Conservation (phyloP, 2,329 filamentous ascomycete species). For the Sporothrix inflata region DNA sequence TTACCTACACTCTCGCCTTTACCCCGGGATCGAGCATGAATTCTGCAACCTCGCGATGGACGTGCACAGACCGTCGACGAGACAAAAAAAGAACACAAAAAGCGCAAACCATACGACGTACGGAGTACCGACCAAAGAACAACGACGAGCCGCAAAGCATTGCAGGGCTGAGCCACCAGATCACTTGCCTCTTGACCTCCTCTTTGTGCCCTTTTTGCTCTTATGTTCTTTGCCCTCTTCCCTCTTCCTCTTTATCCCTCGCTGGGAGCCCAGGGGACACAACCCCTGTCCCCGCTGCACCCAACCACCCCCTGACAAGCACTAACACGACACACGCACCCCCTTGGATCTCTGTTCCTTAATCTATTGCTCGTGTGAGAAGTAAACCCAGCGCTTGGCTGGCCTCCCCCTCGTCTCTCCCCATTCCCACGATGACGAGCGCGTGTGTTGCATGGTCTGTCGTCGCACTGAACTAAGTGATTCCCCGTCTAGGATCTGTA, state of each 20-base stretch:
- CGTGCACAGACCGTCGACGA: constrained; percentile 17
- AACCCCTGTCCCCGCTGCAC: constrained; percentile 13
- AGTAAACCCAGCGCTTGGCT: neutral
- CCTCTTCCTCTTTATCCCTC: neutral
- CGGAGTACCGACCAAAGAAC: neutral
- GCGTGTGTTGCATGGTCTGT: neutral
- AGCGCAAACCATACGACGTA: neutral
- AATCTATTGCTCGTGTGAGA: constrained; percentile 22
- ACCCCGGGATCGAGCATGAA: constrained; percentile 20
- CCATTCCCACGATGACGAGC: neutral
- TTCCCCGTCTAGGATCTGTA: neutral
- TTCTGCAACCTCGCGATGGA: constrained; percentile 18
- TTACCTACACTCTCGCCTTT: neutral
- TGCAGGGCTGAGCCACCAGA: constrained; percentile 12
- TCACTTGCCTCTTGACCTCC: neutral
- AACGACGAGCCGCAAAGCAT: neutral
- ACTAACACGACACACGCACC: constrained; percentile 24
- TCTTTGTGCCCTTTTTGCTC: neutral
- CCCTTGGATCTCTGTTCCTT: constrained; percentile 25
- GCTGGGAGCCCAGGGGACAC: neutral
- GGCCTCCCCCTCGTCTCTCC: neutral
- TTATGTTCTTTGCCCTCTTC: neutral
- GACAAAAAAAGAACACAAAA: constrained; percentile 15
- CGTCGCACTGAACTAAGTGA: neutral
- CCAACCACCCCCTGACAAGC: constrained; percentile 19